phyloP scores from a whole-genome alignment of 1,139 yeast species.

The Blastobotrys proliferans region DNA sequence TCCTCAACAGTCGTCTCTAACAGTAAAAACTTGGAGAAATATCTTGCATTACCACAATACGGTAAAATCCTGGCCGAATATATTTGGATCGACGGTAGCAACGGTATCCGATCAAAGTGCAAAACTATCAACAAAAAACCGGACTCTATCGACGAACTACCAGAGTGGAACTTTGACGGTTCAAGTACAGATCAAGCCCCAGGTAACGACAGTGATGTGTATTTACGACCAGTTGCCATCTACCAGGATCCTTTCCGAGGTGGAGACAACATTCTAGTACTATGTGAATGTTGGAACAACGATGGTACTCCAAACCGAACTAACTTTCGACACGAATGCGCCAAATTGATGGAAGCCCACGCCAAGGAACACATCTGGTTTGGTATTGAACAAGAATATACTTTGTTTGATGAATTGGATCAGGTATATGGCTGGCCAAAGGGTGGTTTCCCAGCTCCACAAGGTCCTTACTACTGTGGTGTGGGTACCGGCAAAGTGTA shows the following conservation, averaged over 20 bases:
- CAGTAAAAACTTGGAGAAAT: constrained; percentile 55
- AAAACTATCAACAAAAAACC: constrained; percentile 74
- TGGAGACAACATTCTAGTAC: constrained; percentile 93
- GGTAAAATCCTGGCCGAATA: constrained; percentile 92
- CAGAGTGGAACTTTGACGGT: constrained; percentile 99
- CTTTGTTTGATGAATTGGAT: constrained; percentile 87
- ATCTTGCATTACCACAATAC: constrained; percentile 76
- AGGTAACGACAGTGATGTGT: constrained; percentile 93
- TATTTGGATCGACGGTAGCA: constrained; percentile 95
- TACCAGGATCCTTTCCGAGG: constrained; percentile 97
- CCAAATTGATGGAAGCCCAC: constrained; percentile 93
- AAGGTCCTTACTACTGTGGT: constrained; percentile 99
- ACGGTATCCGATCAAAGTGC: constrained; percentile 91
- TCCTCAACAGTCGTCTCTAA: constrained; percentile 28
- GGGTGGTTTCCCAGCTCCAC: constrained; percentile 99
- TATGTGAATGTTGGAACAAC: constrained; percentile 96
- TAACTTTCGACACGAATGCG: constrained; percentile 98
- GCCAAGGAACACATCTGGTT: constrained; percentile 86
- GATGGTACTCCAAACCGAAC: constrained; percentile 98
- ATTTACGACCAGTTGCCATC: constrained; percentile 87
- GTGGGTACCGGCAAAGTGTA: constrained; percentile 98
- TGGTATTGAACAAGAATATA: constrained; percentile 98
- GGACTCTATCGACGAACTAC: constrained; percentile 74
- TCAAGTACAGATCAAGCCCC: constrained; percentile 99
- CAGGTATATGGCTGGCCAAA: constrained; percentile 97